phyloP scores from a whole-genome alignment of 768 basidiomycete species.

The Hortiboletus campestris region DNA sequence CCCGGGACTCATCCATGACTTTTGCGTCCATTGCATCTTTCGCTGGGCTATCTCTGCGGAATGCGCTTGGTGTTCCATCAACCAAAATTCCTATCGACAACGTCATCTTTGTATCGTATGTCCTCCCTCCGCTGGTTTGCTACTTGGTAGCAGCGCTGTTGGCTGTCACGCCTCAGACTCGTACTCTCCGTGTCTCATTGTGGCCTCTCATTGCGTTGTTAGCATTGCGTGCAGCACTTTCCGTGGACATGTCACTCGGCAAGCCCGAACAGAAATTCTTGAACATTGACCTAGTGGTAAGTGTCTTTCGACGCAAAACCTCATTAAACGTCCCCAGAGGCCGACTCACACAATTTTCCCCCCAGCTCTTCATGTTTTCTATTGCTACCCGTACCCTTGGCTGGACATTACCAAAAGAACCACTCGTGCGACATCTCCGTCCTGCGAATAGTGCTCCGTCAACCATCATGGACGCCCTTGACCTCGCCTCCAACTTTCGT shows the following conservation, averaged over 20 bases:
- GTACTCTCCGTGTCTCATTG: not conserved
- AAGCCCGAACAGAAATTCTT: not conserved
- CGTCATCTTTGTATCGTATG: not conserved
- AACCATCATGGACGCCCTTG: not conserved
- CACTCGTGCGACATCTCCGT: not conserved
- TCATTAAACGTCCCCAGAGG: not conserved
- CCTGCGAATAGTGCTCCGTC: not conserved
- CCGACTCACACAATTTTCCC: not conserved
- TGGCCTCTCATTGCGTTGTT: not conserved
- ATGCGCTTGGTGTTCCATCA: not conserved
- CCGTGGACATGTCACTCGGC: not conserved
- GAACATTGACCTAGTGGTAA: not conserved
- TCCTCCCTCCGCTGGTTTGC: not conserved
- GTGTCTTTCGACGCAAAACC: not conserved
- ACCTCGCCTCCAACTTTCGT: not conserved
- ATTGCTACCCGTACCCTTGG: not conserved
- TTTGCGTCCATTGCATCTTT: not conserved
- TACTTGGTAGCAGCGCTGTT: not conserved
- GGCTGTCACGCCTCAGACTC: not conserved
- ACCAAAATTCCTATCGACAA: not conserved
- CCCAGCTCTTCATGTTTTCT: not conserved
- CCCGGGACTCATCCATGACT: too few species aligned
- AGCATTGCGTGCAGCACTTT: not conserved
- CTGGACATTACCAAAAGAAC: not conserved
- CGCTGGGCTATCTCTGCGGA: not conserved